Evolutionary conservation across 1,139 yeast genomes (phyloP).

Genomic region (Debaryomyces singareniensis): DNA sequence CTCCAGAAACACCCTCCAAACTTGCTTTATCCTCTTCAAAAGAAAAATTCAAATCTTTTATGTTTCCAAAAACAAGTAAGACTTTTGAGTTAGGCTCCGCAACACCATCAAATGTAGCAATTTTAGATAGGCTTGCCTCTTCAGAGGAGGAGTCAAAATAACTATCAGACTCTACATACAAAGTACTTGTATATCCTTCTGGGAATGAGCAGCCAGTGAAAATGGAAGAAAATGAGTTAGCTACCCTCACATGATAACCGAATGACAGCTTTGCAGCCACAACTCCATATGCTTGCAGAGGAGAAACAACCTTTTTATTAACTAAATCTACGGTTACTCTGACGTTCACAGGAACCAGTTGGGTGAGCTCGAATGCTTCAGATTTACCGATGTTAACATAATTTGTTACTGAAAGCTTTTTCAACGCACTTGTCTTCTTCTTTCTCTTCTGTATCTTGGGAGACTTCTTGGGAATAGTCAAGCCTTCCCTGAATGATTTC

Average conservation of each 20-base stretch:
- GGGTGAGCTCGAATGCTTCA: slow-evolving; percentile 48
- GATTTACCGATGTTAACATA: slow-evolving; percentile 70
- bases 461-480: slow-evolving; percentile 51
- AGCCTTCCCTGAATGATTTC: slow-evolving; percentile 53
- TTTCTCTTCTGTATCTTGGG: slow-evolving; percentile 34
- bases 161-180: slow-evolving; percentile 64
- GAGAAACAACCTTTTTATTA: slow-evolving; percentile 60
- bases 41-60: slow-evolving; percentile 47
- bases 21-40: slow-evolving; percentile 43
- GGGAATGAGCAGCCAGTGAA: slow-evolving; percentile 65
- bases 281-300: slow-evolving; percentile 62
- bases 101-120: background rate
- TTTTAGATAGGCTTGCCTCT: background rate
- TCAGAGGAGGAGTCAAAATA: slow-evolving; percentile 26
- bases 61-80: slow-evolving; percentile 58
- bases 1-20: slow-evolving; percentile 47
- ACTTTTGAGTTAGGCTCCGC: slow-evolving; percentile 21
- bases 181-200: slow-evolving; percentile 65
- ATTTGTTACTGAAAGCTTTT: slow-evolving; percentile 56
- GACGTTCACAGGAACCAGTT: slow-evolving; percentile 68
- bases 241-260: slow-evolving; percentile 74
- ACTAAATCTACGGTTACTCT: slow-evolving; percentile 75
- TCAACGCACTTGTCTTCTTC: slow-evolving; percentile 38
- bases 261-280: slow-evolving; percentile 55
- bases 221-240: slow-evolving; percentile 51